Conservation (phyloP, 2,329 filamentous ascomycete genomes). For the Aspergillus proliferans region DNA sequence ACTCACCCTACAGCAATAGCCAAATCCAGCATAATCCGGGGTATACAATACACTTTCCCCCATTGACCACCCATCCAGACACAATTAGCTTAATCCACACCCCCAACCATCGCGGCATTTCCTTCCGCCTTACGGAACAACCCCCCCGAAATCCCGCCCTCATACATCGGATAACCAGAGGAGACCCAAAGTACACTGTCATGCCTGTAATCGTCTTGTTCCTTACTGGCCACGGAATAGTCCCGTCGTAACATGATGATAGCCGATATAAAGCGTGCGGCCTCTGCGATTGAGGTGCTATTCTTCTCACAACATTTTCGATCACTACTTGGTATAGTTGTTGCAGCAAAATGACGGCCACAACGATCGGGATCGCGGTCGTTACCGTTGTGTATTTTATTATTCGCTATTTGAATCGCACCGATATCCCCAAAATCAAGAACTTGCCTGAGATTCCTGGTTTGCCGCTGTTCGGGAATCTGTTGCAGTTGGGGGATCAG, state of each 20-base stretch:
- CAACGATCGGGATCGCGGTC: slow-evolving; percentile 11
- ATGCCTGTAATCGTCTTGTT: too few species aligned
- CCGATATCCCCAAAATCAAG: slow-evolving; percentile 52
- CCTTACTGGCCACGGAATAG: too few species aligned
- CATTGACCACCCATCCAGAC: too few species aligned
- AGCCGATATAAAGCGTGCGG: background rate
- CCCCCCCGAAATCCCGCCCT: background rate
- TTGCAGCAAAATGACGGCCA: background rate
- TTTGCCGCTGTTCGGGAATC: slow-evolving; percentile 53
- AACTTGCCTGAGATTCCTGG: slow-evolving; percentile 53
- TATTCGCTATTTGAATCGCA: slow-evolving; percentile 33
- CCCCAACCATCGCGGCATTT: background rate
- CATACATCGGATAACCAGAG: background rate
- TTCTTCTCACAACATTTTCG: background rate
- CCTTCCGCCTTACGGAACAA: slow-evolving; percentile 4
- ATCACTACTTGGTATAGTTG: too few species aligned
- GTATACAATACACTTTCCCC: too few species aligned
- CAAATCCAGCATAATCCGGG: too few species aligned
- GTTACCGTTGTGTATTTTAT: slow-evolving; percentile 25
- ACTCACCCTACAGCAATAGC: too few species aligned
- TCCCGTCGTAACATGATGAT: too few species aligned
- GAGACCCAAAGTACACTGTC: background rate
- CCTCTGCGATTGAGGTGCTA: too few species aligned
- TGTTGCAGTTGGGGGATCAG: slow-evolving; percentile 50
- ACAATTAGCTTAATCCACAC: background rate